Base-by-base conservation (phyloP, 2,329 filamentous ascomycete genomes). In the Scytalidium sp. region DNA sequence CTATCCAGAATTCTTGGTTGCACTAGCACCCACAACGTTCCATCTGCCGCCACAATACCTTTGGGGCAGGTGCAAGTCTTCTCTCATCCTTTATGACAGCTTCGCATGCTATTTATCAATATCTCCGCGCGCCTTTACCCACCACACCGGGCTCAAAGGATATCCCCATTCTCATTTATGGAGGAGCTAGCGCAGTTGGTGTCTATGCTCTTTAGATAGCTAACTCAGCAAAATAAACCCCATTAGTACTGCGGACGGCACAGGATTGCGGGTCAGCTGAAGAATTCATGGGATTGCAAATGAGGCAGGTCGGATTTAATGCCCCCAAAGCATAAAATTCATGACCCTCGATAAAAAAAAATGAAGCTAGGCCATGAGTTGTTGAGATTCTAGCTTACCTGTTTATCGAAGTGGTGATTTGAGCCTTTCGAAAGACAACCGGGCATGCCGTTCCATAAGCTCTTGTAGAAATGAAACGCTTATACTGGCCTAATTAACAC, bases 1-100 rank as follows among this genome's bases (percentile, higher is more conserved):
- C 3, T 85, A 75, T 48, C 81, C 80, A 5, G 79, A 84, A 58
- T 84, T 84, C 50, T 76, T 79, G 2, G 60, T 83, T 2, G 74
- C 74, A 0, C 75, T 70, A 63, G 70, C 73, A 21, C 69, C 76
- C 57, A 78, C 78, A 0, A 81, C 78, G 0, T 80, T 82, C 59
- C 73, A 76, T 17, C 25, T 50, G 3, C 49, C 49, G n/a, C 19
- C 22, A 41, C 19, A 25, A 20, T 50, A 13, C 29, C 25, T 50
- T 41, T 20, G 43, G 46, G 21, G 29, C n/a, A 43, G 49, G 27
- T 19, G 49, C 49, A 11, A 47, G 43, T 21, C n/a, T 50, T 13
- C 42, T 23, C 0, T 66, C 83, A 1, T 75, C 79, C 5, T 74
- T 71, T 8, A 70, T 81, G 63, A 84, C 79, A 1, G 71, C 79